Evolutionary conservation across 495 filamentous ascomycete genomes (phyloP), one percentile per base, ranked within the genome.

Genomic region (Aspergillus biplanus): DNA sequence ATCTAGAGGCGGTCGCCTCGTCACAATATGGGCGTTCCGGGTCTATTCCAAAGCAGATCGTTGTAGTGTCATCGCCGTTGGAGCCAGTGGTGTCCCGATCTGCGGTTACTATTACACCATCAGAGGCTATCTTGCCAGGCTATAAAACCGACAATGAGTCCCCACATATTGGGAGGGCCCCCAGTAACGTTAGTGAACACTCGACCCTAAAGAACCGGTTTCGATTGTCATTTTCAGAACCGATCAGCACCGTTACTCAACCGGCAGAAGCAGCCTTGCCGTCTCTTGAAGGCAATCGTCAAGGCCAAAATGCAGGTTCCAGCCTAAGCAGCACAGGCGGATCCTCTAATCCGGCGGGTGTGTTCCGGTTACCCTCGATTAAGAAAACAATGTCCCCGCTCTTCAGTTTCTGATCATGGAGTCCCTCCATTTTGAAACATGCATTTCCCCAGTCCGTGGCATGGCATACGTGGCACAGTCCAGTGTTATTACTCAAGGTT

Each of bases 61-160:
- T 68, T 9, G 42, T 68, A n/a, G 59, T 65, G 33, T 48, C 66
- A n/a, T 56, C 66, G 18, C 60, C 62, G 1, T 27, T 68, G 21
- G 54, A 57, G 21, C 49, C 59, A 6, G 56, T 63, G 13, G 21
- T 59, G n/a, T 68, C 66, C 7, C 55, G 56, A 15, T 46, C 59
- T 15, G 66, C 60, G 21, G 48, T 33, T 15, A 57, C 62, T 35
- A 34, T 53, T 33, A 42, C 52, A 7, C 59, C 55, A 34, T 33
- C 31, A n/a, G 57, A 52, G 9, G 32, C 48, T 27, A 21, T 15
- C 0, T 58, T 53, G 39, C 39, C 37, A 35, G 52, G 16, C n/a
- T 21, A 39, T 31, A 52, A 57, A 35, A 13, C 35, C 15, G 16
- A 18, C 15, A 21, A 5, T 21, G 55, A 46, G 27, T n/a, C 1